Percentiles rank a stretch among this genome's conserved stretches.
Evolutionary conservation across 2,329 filamentous ascomycete genomes (phyloP).

Genomic region (Fusarium siculi): DNA sequence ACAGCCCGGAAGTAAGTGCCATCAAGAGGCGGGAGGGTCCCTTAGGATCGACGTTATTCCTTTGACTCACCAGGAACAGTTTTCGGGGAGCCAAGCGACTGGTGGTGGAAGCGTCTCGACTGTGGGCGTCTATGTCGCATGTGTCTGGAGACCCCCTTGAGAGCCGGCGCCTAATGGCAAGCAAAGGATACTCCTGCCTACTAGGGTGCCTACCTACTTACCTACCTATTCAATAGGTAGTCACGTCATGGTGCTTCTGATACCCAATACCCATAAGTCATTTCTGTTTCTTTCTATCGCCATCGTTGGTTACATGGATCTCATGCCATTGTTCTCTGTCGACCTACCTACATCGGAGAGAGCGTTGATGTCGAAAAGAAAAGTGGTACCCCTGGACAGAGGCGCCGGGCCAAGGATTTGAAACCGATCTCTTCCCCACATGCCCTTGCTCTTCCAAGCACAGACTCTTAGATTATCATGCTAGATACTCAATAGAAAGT

Average conservation of each 20-base stretch:
- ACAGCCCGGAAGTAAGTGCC: not conserved
- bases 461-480: conserved; percentile 6
- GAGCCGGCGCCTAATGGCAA: conserved; percentile 27
- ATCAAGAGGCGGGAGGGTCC: not conserved
- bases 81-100: conserved; percentile 28
- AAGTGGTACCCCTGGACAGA: conserved; percentile 24
- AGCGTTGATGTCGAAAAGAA: conserved; percentile 8
- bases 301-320: not conserved
- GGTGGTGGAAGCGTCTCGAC: conserved; percentile 37
- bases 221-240: not conserved
- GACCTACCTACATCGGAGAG: not conserved
- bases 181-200: not conserved
- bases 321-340: conserved; percentile 4
- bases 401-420: conserved; percentile 19
- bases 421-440: conserved; percentile 34
- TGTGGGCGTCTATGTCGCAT: conserved; percentile 40
- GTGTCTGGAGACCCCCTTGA: conserved; percentile 25
- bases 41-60: conserved; percentile 24
- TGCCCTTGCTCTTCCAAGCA: not conserved
- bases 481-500: not conserved
- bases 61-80: conserved; percentile 20
- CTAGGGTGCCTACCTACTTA: not conserved
- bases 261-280: not conserved
- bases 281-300: not conserved
- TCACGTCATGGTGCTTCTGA: not conserved